Conservation (phyloP, 441 rosid genomes). For the Gossypium trilobum region DNA sequence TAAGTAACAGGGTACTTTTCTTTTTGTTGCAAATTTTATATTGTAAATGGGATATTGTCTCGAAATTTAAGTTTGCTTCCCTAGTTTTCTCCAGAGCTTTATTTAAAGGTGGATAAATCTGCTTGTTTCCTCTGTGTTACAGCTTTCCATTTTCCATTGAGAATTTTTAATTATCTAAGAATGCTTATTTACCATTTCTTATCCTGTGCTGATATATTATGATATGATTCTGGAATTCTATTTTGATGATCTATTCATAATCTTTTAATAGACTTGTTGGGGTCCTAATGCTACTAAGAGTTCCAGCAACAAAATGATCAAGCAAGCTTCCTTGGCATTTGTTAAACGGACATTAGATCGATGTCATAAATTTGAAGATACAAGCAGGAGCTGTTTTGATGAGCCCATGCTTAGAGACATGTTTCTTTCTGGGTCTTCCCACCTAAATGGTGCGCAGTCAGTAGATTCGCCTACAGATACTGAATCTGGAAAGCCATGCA, state of each 20-base stretch:
- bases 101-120: not conserved
- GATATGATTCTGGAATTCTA: not conserved
- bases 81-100: not conserved
- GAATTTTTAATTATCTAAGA: not conserved
- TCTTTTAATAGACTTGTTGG: conserved; percentile 48
- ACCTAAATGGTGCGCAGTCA: conserved; percentile 25
- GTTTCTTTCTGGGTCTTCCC: conserved; percentile 43
- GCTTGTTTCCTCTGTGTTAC: not conserved
- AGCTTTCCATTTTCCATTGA: not conserved
- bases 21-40: conserved; percentile 6
- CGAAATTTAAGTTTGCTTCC: not conserved
- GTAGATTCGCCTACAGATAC: conserved; percentile 33
- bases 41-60: not conserved
- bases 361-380: conserved; percentile 66
- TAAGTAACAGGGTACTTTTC: not conserved
- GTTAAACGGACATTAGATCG: conserved; percentile 64
- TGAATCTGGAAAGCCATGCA: conserved; percentile 38
- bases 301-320: conserved; percentile 70
- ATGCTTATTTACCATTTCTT: conserved; percentile 8
- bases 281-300: conserved; percentile 61
- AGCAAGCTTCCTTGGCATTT: conserved; percentile 74
- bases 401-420: conserved; percentile 62
- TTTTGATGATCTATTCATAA: conserved; percentile 14
- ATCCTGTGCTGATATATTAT: not conserved
- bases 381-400: conserved; percentile 77